Evolutionary conservation across 2,329 filamentous ascomycete species (phyloP), one percentile per base, ranked within the genome.

Genomic region (Diaporthe eres): DNA sequence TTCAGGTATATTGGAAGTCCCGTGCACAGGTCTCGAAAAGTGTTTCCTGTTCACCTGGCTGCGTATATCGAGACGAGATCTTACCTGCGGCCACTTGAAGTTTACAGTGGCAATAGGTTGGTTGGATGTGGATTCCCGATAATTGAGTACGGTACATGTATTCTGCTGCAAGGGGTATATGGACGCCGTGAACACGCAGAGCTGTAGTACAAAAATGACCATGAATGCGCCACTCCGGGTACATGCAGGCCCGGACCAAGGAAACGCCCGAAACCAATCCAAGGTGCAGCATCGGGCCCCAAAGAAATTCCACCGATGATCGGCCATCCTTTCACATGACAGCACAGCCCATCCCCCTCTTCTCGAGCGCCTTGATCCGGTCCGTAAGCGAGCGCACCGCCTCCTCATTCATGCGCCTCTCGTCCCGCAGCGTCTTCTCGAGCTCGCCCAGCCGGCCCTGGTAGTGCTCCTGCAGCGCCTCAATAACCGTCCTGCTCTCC

Each of bases 381-480:
- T 78, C 79, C 1, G n/a, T 77, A 17, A 82, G 74, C 8, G 79
- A 77, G 37, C 72, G 74, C 28, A 81, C 77, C 4, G 79, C 78
- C 42, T 78, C 78, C 72, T 81, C 78, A 61, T 82, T 82, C 75
- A 82, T 79, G 8, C 77, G 77, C 49, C 79, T 75, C 78, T 82
- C 81, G 53, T 82, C 81, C 0, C 55, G 61, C 42, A 81, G 77
- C 31, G 79, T 79, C 72, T 58, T 79, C 76, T 82, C 78, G 67
- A 82, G 75, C 8, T 79, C 79, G 34, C n/a, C 65, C 34, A 82
- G 51, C 51, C 72, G 77, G 12, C 58, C 71, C 53, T 80, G 78
- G 49, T 82, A 81, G 70, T 81, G 79, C 44, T 80, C 76, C 63
- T 78, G 77, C n/a, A 82, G 77, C 15, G 81, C 80, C 44, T 79